Evolutionary conservation across 1,284 basidiomycete species (phyloP).

Genomic region (Irpex rosettiformis): DNA sequence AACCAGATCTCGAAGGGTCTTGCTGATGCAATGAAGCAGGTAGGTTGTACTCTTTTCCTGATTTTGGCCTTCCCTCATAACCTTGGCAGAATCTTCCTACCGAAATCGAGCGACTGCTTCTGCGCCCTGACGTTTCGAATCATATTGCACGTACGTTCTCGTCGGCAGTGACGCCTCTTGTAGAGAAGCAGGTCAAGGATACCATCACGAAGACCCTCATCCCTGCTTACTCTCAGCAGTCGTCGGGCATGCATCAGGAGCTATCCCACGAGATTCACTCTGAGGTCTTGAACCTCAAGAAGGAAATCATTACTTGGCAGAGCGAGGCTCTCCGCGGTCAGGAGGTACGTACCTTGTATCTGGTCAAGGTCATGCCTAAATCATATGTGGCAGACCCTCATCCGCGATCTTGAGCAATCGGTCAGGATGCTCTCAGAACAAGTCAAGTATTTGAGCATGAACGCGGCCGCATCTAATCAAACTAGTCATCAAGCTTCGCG

Average conservation of each 20-base stretch:
- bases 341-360: conserved; percentile 48
- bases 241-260: conserved; percentile 71
- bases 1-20: conserved; percentile 72
- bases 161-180: conserved; percentile 61
- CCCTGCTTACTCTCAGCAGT: conserved; percentile 68
- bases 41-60: conserved; percentile 30
- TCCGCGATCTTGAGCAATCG: conserved; percentile 74
- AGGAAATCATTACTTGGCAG: conserved; percentile 75
- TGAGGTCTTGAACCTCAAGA: conserved; percentile 72
- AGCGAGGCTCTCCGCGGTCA: conserved; percentile 69
- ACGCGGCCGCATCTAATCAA: conserved; percentile 33
- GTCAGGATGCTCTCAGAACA: conserved; percentile 72
- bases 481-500: conserved; percentile 36
- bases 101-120: conserved; percentile 73
- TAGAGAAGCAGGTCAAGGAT: conserved; percentile 80
- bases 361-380: conserved; percentile 6
- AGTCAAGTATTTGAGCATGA: conserved; percentile 71
- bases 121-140: conserved; percentile 70
- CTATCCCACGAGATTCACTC: conserved; percentile 67
- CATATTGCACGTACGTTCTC: conserved; percentile 73
- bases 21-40: conserved; percentile 68
- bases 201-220: conserved; percentile 68
- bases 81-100: conserved; percentile 57
- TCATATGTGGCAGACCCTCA: conserved; percentile 46
- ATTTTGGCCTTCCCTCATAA: conserved; percentile 10